These are phyloP conservation scores for Diaporthe caulivora DNA, from an alignment of 2,329 filamentous ascomycete species.

Conservation along the genomic window DNA sequence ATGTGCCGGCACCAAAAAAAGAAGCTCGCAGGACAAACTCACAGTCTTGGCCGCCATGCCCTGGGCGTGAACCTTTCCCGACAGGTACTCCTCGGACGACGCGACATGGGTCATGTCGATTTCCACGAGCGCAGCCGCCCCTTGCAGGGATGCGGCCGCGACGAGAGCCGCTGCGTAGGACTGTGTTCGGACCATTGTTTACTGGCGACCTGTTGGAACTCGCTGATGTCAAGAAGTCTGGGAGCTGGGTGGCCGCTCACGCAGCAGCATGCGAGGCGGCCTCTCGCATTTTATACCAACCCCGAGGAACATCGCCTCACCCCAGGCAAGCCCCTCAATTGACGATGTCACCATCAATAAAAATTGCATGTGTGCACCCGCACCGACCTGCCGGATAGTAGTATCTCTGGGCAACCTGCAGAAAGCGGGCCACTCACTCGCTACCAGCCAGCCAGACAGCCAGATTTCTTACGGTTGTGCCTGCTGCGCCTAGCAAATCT, in stretches of 20 bases:
- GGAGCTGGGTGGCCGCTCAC: too few relatives aligned
- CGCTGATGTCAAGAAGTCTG: background rate
- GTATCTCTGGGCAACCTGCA: constrained; percentile 23
- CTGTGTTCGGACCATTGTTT: background rate
- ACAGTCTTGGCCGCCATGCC: constrained; percentile 49
- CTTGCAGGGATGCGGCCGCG: constrained; percentile 1
- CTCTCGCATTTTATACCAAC: background rate
- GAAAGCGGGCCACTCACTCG: background rate
- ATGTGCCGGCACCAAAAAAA: too few relatives aligned
- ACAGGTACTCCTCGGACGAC: constrained; percentile 18
- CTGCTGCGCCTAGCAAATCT: background rate
- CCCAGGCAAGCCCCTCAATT: background rate
- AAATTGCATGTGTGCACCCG: too few relatives aligned
- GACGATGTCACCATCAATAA: background rate
- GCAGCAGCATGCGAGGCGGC: background rate
- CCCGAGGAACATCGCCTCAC: background rate
- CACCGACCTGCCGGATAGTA: background rate
- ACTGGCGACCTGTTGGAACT: too few relatives aligned
- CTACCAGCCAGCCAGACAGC: too few relatives aligned
- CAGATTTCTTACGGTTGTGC: background rate
- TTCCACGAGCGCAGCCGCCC: constrained; percentile 34
- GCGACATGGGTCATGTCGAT: constrained; percentile 30
- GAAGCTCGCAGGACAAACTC: background rate
- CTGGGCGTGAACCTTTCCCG: constrained; percentile 34
- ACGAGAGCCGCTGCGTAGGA: background rate